phyloP scores from a whole-genome alignment of 1,139 yeast genomes.

The Tardiomyces blankii region DNA sequence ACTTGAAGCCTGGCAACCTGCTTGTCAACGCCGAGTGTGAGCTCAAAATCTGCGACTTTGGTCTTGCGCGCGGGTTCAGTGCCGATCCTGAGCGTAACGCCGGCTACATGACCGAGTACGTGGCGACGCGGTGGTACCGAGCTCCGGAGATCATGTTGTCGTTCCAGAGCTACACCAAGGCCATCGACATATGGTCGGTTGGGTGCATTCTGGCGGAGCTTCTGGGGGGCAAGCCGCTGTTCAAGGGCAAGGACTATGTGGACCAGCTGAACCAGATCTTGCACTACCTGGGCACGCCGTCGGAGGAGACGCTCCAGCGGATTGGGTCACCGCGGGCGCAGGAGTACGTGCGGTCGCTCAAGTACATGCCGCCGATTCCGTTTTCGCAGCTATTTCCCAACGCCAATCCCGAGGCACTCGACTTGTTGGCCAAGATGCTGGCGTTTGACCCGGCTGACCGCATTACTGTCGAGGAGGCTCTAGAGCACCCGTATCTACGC shows the following conservation, averaged over 20 bases:
- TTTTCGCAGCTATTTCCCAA: constrained; percentile 62
- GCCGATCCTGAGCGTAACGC: constrained; percentile 67
- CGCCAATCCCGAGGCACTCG: constrained; percentile 82
- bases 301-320: constrained; percentile 67
- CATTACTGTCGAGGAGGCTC: constrained; percentile 65
- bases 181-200: constrained; percentile 95
- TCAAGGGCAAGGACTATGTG: constrained; percentile 91
- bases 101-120: constrained; percentile 91
- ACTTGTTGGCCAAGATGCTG: constrained; percentile 69
- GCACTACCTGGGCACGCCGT: constrained; percentile 81
- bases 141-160: constrained; percentile 97
- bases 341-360: constrained; percentile 79
- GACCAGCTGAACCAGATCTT: constrained; percentile 88
- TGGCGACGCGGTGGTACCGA: constrained; percentile 96
- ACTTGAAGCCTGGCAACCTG: constrained; percentile 86
- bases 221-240: constrained; percentile 83
- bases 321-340: constrained; percentile 89
- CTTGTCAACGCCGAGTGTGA: constrained; percentile 95
- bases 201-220: constrained; percentile 95
- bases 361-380: constrained; percentile 75
- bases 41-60: constrained; percentile 92
- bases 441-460: constrained; percentile 73
- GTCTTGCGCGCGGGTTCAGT: constrained; percentile 91
- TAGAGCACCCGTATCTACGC: constrained; percentile 76
- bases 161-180: constrained; percentile 86